phyloP scores from a whole-genome alignment of 495 filamentous ascomycete genomes.

The Neurospora sp. region DNA sequence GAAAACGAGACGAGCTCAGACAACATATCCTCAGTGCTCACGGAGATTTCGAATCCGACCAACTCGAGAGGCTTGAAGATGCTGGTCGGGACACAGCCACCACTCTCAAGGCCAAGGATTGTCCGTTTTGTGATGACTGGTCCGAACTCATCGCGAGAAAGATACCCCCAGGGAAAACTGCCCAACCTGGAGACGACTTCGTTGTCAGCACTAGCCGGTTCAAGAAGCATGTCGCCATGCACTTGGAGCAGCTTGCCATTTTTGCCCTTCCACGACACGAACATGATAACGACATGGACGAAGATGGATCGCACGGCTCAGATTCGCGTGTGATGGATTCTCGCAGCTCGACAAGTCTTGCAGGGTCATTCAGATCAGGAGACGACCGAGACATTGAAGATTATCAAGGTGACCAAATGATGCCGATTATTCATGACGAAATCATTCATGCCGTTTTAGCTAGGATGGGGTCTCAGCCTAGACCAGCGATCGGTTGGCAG shows the following conservation, averaged over 20 bases:
- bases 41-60: not conserved
- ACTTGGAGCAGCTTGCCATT: conserved; percentile 11
- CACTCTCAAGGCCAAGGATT: not conserved
- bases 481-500: conserved; percentile 25
- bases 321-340: not conserved
- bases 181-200: not conserved
- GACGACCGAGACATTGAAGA: not conserved
- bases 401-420: too few species aligned
- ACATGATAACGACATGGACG: not conserved
- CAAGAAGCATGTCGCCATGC: conserved; percentile 11
- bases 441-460: conserved; percentile 1
- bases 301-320: not conserved
- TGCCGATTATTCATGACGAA: conserved; percentile 18
- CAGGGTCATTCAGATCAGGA: not conserved
- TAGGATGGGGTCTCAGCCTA: conserved; percentile 10
- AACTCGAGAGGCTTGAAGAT: not conserved
- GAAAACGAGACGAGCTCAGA: not conserved
- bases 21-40: not conserved
- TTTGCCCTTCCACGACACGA: conserved; percentile 4
- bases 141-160: not conserved
- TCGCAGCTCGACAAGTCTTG: not conserved
- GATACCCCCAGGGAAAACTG: not conserved
- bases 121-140: conserved; percentile 10
- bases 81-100: not conserved
- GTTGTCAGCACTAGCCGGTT: conserved; percentile 2